These are phyloP conservation scores for Penicillium sp. DNA, from an alignment of 2,329 filamentous ascomycete species.

Conservation along the genomic window DNA sequence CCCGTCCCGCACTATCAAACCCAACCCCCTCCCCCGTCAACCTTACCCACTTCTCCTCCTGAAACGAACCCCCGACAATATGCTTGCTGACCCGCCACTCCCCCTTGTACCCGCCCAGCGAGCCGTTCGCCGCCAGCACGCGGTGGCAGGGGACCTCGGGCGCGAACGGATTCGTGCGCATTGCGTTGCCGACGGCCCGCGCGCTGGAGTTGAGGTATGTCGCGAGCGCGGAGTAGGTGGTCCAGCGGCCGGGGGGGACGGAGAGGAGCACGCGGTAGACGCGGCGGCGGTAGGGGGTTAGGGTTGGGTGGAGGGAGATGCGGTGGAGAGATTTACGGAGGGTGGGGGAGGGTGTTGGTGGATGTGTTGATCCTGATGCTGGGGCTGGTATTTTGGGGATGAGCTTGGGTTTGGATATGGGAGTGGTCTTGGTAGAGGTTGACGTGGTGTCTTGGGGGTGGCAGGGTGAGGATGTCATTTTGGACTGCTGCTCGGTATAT, in stretches of 20 bases:
- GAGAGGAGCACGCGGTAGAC: constrained; percentile 74
- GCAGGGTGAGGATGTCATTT: background rate
- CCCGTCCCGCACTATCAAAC: constrained; percentile 33
- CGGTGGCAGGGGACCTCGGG: constrained; percentile 81
- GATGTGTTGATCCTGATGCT: background rate
- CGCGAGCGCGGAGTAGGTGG: constrained; percentile 75
- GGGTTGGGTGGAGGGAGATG: constrained; percentile 47
- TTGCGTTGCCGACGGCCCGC: constrained; percentile 74
- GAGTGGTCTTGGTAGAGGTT: background rate
- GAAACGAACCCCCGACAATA: constrained; percentile 30
- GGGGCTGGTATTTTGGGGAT: background rate
- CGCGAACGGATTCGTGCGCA: constrained; percentile 78
- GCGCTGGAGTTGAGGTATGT: constrained; percentile 69
- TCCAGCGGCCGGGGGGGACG: constrained; percentile 73
- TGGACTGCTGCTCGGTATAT: background rate
- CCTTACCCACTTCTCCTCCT: constrained; percentile 40
- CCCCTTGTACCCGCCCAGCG: constrained; percentile 55
- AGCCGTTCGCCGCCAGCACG: constrained; percentile 71
- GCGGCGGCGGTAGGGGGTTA: constrained; percentile 53
- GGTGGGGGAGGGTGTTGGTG: background rate
- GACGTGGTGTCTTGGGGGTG: too few relatives aligned
- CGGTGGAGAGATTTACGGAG: constrained; percentile 38
- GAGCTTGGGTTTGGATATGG: background rate
- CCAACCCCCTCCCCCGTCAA: constrained; percentile 38
- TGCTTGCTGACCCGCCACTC: constrained; percentile 50